Percentiles rank a stretch among this genome's conserved stretches.
Conservation (phyloP, 306 rosid species). For the Casuarina cunninghamiana region DNA sequence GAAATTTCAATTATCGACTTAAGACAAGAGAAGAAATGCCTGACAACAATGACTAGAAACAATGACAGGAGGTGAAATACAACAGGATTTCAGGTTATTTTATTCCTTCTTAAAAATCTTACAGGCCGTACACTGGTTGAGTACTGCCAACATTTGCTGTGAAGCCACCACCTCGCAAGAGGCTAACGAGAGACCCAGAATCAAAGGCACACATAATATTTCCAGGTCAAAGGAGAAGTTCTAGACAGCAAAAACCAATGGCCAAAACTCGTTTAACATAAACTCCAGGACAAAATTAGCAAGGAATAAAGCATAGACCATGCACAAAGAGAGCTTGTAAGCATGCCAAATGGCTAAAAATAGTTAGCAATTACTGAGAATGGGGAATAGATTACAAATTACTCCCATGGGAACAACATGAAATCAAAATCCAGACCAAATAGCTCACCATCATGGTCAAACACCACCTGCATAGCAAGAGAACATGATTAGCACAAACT, state of each 20-base stretch:
- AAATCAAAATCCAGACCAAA: slow-evolving; percentile 8
- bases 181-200: slow-evolving; percentile 2
- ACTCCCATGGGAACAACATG: slow-evolving; percentile 19
- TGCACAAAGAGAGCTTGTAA: slow-evolving; percentile 13
- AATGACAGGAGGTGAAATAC: neutral
- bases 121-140: neutral
- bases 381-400: slow-evolving; percentile 27
- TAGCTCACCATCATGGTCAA: slow-evolving; percentile 97
- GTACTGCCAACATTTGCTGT: neutral
- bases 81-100: neutral
- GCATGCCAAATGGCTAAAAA: slow-evolving; percentile 9
- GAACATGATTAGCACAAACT: slow-evolving; percentile 27
- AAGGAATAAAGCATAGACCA: neutral
- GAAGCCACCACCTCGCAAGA: neutral
- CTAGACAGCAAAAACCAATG: neutral
- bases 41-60: neutral
- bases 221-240: neutral
- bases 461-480: slow-evolving; percentile 80
- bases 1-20: neutral
- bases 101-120: neutral
- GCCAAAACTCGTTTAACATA: slow-evolving; percentile 9
- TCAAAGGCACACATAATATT: neutral
- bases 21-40: neutral
- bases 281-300: slow-evolving; percentile 7
- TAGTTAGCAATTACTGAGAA: slow-evolving; percentile 1